phyloP scores from a whole-genome alignment of 148 eudicot species.

The Amaranthus cruentus region DNA sequence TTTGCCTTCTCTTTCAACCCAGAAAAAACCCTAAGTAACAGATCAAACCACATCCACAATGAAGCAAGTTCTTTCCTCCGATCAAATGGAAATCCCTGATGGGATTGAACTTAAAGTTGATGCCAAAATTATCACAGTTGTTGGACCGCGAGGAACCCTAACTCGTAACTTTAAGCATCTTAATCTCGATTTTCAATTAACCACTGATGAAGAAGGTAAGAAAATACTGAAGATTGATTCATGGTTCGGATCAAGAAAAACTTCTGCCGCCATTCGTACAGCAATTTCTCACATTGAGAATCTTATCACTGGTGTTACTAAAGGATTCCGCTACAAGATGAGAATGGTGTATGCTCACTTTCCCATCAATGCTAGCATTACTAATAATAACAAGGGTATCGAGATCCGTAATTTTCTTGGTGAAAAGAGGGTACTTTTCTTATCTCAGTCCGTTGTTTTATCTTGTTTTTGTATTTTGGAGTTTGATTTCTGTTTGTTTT shows the following conservation, averaged over 20 bases:
- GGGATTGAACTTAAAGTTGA: slow-evolving; percentile 46
- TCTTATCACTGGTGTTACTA: slow-evolving; percentile 51
- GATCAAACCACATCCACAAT: slow-evolving; percentile 20
- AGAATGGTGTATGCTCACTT: slow-evolving; percentile 70
- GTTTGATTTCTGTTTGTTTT: background rate
- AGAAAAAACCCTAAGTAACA: background rate
- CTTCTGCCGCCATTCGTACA: slow-evolving; percentile 59
- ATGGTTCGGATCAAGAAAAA: slow-evolving; percentile 55
- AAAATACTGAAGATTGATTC: slow-evolving; percentile 50
- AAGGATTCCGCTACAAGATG: slow-evolving; percentile 60
- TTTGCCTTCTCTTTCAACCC: no score
- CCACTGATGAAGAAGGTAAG: slow-evolving; percentile 37
- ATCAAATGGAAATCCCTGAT: slow-evolving; percentile 62
- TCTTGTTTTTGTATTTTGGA: no score
- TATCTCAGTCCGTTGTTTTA: background rate
- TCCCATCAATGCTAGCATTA: slow-evolving; percentile 61
- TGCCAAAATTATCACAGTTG: slow-evolving; percentile 50
- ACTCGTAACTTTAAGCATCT: slow-evolving; percentile 56
- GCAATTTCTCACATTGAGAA: slow-evolving; percentile 52
- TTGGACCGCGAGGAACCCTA: slow-evolving; percentile 53
- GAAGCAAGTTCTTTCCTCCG: slow-evolving; percentile 58
- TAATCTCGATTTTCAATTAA: slow-evolving; percentile 53
- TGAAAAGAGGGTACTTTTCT: slow-evolving; percentile 48
- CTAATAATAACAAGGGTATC: slow-evolving; percentile 33
- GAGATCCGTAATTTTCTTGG: slow-evolving; percentile 72